Conservation (phyloP, 129 eudicot genomes). For the Sambucus nigra region DNA sequence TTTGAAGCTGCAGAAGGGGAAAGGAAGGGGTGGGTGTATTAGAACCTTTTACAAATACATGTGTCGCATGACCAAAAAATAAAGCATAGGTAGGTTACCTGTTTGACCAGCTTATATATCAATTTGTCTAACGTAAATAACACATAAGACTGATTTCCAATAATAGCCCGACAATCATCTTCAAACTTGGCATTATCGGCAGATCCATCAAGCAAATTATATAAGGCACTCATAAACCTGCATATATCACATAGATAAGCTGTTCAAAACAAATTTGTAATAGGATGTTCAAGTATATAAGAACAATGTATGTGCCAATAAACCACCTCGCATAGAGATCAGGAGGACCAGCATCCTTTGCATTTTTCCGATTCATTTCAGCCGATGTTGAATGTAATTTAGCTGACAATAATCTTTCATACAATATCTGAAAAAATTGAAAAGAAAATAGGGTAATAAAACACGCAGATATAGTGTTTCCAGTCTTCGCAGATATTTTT, state of each 20-base stretch:
- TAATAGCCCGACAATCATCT: slow-evolving; percentile 87
- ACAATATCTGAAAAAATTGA: slow-evolving; percentile 40
- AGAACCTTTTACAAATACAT: slow-evolving; percentile 5
- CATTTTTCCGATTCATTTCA: slow-evolving; percentile 54
- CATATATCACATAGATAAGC: slow-evolving; percentile 11
- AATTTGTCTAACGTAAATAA: slow-evolving; percentile 88
- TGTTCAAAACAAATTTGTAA: background rate
- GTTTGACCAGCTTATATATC: slow-evolving; percentile 86
- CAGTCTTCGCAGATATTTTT: background rate
- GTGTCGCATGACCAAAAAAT: background rate
- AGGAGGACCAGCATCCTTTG: slow-evolving; percentile 44
- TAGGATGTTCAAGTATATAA: background rate
- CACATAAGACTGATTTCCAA: slow-evolving; percentile 94
- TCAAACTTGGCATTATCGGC: slow-evolving; percentile 85
- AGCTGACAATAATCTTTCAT: slow-evolving; percentile 75
- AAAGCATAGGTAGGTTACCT: slow-evolving; percentile 32
- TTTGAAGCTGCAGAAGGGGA: slow-evolving; percentile 64
- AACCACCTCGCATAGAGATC: slow-evolving; percentile 75
- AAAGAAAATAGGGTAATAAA: slow-evolving; percentile 6
- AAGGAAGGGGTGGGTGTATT: slow-evolving; percentile 3
- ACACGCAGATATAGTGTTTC: background rate
- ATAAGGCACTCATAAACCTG: slow-evolving; percentile 78
- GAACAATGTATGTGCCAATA: slow-evolving; percentile 1
- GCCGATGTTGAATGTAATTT: slow-evolving; percentile 42
- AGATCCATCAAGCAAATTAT: slow-evolving; percentile 83